Base-by-base conservation (phyloP, 148 eudicot species). In the Gaultheria prostrata region DNA sequence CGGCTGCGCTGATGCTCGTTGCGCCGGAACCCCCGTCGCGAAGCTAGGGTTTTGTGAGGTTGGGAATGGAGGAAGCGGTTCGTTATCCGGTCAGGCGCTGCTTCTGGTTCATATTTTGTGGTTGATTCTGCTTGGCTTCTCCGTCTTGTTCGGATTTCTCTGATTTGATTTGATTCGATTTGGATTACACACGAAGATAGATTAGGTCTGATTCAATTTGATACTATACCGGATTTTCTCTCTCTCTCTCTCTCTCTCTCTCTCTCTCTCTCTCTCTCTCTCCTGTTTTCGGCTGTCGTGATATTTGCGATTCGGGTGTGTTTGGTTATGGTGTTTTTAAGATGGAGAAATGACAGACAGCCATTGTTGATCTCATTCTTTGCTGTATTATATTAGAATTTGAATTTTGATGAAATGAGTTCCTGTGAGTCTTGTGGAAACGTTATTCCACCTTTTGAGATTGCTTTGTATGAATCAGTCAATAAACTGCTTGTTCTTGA, bases 1-100 rank as follows among this genome's bases (percentile, higher is more conserved):
- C 85, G 99, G 99, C 39, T 96, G 99, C 85, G 80, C 89, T 0
- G 98, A 96, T 50, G 99, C 99, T 3, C 85, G 57, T 30, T 97
- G 99, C 18, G 92, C 94, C 6, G 97, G 97, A 12, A 80, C 88
- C 7, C 87, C 89, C 1, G 98, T 97, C 14, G 91, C 77, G 11
- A 94, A 92, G 73, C 7, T 82, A 13, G 99, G 99, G 70, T 93
- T 84, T 28, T 97, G 99, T 57, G 93, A 94, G 86, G 92, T 93
- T 46, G 94, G 91, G 3, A 92, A 84, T 82, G 94, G 95, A 3
- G 94, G 94, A 2, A 87, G 93, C 76, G 92, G 91, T 10, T 86
- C 91, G 14, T 86, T 94, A 48, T 91, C 98, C 65, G 96, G 97
- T 24, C 95, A 95, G 86, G 98, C 98, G 0, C 77, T 95, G 50